Base-by-base conservation (phyloP, 192 early-diverging fungal species). In the Coemansia brasiliensis region DNA sequence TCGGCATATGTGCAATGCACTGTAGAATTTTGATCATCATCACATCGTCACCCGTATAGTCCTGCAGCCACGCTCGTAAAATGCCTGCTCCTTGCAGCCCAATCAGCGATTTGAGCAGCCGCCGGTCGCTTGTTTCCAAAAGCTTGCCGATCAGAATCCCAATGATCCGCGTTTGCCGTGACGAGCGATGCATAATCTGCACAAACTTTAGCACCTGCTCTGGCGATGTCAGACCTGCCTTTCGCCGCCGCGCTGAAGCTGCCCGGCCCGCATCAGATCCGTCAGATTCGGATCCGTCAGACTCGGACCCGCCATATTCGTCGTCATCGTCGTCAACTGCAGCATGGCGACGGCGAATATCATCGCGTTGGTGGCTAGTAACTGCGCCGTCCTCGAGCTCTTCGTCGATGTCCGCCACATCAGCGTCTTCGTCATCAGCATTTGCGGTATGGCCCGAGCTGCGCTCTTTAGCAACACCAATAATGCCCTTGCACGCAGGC, bases 401-500 rank as follows among this genome's bases (percentile, higher is more conserved):
- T 4, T 82, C 83, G 35, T 79, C 82, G 44, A 83, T 69, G 16
- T 84, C 83, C 10, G 80, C 78, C 4, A 85, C 83, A 8, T 85
- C 80, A 9, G 83, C 80, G 10, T 79, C 83, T 7, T 39, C 51
- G 20, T 15, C 40, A 39, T 38, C 50, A 22, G 41, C 37, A 32
- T 29, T 40, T 24, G 20, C 38, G 4, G 52, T 52, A 17, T 39
- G 38, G 39, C 50, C 51, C 17, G 25, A 35, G 25, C 25, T 16
- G 41, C 87, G 79, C 52, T 86, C 84, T 69, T 89, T 88, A 46
- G 81, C 67, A 2, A 92, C 94, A 16, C 97, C 97, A 65, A 99
- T 97, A 27, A 87, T 84, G 4, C 95, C 95, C 52, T 85, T 88
- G 67, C 97, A 99, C 40, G 85, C 85, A 6, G 84, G 48, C 59